phyloP scores from a whole-genome alignment of 139 green algal genomes.

The Gonium pectorale region DNA sequence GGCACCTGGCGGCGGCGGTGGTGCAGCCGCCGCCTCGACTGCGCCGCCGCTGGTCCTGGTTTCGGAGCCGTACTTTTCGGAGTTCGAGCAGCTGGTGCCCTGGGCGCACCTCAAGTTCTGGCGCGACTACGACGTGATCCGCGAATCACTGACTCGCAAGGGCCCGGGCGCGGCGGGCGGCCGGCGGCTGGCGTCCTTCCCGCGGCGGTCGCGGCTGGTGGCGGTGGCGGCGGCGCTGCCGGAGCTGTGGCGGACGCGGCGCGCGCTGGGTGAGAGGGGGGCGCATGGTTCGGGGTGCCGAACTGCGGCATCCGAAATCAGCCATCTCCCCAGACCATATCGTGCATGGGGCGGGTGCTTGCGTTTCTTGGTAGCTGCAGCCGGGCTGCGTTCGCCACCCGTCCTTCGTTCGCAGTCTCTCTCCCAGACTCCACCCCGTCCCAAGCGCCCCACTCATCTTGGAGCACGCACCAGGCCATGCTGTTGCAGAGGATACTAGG shows the following conservation, averaged over 20 bases:
- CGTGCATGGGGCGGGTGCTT: no score
- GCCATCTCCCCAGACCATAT: no score
- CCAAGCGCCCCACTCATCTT: no score
- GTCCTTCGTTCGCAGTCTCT: no score
- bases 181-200: slow-evolving; percentile 22
- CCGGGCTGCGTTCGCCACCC: no score
- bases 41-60: slow-evolving; percentile 47
- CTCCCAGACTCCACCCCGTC: no score
- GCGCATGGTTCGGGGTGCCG: not conserved
- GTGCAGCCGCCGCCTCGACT: not conserved
- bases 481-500: no score
- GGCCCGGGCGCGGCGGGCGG: not conserved
- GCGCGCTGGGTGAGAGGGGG: slow-evolving; percentile 27
- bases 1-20: not conserved
- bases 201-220: slow-evolving; percentile 23
- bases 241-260: slow-evolving; percentile 47
- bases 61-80: slow-evolving; percentile 41
- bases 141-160: not conserved
- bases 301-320: no score
- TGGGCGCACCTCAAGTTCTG: slow-evolving; percentile 53
- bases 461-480: no score
- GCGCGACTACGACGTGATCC: slow-evolving; percentile 30
- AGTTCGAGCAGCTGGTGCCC: slow-evolving; percentile 49
- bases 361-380: no score
- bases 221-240: slow-evolving; percentile 53